These are phyloP conservation scores for Colletotrichum karsti DNA, from an alignment of 2,329 filamentous ascomycete species.

Conservation along the genomic window DNA sequence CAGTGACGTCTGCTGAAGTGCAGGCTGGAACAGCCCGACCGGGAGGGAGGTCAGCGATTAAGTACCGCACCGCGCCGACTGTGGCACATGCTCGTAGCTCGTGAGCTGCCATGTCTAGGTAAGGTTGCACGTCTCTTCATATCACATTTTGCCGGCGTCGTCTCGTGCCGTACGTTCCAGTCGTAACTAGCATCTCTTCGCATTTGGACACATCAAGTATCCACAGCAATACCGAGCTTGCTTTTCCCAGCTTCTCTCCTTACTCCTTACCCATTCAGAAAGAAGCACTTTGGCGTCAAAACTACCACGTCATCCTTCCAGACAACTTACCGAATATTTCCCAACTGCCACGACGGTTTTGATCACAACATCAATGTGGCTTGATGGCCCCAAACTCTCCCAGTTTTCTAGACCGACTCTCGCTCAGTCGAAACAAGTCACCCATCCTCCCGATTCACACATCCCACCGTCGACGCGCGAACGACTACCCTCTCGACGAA, in stretches of 20 bases:
- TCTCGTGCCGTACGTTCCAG: not conserved
- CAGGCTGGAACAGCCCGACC: not conserved
- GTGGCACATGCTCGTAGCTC: conserved; percentile 29
- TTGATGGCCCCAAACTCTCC: conserved; percentile 27
- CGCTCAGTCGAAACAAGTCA: conserved; percentile 23
- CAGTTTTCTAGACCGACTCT: conserved; percentile 30
- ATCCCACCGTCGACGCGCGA: conserved; percentile 33
- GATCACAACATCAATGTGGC: not conserved
- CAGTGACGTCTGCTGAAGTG: conserved; percentile 20
- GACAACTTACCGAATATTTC: not conserved
- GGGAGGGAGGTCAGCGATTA: too few species aligned
- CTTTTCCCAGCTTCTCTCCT: too few species aligned
- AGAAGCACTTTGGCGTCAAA: not conserved
- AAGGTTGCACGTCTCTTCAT: not conserved
- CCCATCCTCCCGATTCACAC: conserved; percentile 38
- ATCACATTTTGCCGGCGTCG: not conserved
- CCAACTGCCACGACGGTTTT: not conserved
- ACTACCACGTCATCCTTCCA: not conserved
- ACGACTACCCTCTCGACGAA: conserved; percentile 48
- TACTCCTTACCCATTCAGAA: too few species aligned
- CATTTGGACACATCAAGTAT: not conserved
- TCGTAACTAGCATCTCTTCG: not conserved
- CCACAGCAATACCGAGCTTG: too few species aligned
- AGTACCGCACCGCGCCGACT: not conserved
- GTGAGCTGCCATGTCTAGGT: conserved; percentile 25